Percentiles rank a stretch among this genome's conserved stretches.
Conservation (phyloP, 2,329 filamentous ascomycete species). For the Arthroderma sp. region DNA sequence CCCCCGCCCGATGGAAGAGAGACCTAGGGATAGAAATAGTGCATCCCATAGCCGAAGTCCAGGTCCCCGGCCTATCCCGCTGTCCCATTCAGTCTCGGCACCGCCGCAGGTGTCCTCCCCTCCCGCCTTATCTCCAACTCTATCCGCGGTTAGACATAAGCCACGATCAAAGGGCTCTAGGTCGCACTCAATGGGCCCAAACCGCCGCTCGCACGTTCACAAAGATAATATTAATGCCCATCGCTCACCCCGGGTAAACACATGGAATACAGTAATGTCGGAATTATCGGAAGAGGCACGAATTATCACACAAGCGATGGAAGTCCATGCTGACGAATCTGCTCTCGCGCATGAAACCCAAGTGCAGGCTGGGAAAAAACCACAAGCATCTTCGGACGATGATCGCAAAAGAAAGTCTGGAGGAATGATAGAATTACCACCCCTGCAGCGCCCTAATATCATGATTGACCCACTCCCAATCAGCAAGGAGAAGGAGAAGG, state of each 20-base stretch:
- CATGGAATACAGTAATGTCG: constrained; percentile 45
- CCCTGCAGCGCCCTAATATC: constrained; percentile 48
- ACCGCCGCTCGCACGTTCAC: constrained; percentile 4
- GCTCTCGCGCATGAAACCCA: constrained; percentile 33
- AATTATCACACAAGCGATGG: constrained; percentile 46
- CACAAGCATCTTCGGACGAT: constrained; percentile 24
- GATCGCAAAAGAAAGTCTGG: constrained; percentile 22
- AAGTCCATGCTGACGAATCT: constrained; percentile 42
- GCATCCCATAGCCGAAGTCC: constrained; percentile 30
- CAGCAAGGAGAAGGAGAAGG: constrained; percentile 53
- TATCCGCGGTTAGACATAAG: constrained; percentile 5
- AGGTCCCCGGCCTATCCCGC: constrained; percentile 28
- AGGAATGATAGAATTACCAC: constrained; percentile 40
- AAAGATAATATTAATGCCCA: constrained; percentile 13
- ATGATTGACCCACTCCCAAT: constrained; percentile 54
- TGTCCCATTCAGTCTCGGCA: constrained; percentile 25
- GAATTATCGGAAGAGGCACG: constrained; percentile 48
- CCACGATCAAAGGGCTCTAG: constrained; percentile 16
- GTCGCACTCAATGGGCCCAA: constrained; percentile 27
- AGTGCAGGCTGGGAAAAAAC: constrained; percentile 31
- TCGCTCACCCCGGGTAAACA: constrained; percentile 37
- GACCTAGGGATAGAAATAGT: constrained; percentile 25
- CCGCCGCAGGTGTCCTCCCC: constrained; percentile 17
- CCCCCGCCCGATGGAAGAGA: constrained; percentile 29
- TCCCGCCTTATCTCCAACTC: constrained; percentile 18